Conservation (phyloP, 1,139 yeast genomes). For the Kurtzmaniella quercitrusa region DNA sequence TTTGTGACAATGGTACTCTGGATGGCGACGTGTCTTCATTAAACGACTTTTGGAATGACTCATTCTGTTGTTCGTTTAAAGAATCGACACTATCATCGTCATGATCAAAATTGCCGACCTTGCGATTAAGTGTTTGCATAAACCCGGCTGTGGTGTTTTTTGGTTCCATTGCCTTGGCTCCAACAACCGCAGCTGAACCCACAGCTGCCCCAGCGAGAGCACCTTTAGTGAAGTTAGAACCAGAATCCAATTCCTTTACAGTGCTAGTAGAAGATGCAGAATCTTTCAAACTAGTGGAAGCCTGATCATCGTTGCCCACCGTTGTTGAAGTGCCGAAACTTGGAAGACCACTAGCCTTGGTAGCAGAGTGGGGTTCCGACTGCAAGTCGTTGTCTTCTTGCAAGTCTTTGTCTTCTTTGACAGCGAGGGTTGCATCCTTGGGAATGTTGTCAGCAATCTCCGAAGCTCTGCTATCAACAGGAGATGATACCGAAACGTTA, state of each 20-base stretch:
- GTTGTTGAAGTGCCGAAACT: too few species aligned
- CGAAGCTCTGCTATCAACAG: background rate
- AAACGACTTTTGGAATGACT: too few species aligned
- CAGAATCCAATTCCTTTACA: background rate
- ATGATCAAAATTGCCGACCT: background rate
- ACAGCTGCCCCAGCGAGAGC: background rate
- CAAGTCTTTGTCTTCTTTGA: too few species aligned
- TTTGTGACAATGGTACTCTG: too few species aligned
- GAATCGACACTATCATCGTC: background rate
- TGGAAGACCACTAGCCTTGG: too few species aligned
- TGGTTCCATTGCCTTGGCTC: background rate
- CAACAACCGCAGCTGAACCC: slow-evolving; percentile 2
- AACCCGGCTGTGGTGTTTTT: background rate
- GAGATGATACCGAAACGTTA: background rate
- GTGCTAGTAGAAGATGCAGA: background rate
- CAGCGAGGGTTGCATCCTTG: too few species aligned
- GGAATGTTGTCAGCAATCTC: too few species aligned
- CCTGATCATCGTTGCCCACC: too few species aligned
- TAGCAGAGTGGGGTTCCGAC: too few species aligned
- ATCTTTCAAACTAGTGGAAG: too few species aligned
- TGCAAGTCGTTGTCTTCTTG: too few species aligned
- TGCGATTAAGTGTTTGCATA: background rate
- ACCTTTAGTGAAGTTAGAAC: background rate
- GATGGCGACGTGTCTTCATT: too few species aligned
- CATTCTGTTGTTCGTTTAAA: background rate